Percentiles rank a stretch among this genome's conserved stretches.
Conservation (phyloP, 306 rosid species). For the Vigna unguiculata region DNA sequence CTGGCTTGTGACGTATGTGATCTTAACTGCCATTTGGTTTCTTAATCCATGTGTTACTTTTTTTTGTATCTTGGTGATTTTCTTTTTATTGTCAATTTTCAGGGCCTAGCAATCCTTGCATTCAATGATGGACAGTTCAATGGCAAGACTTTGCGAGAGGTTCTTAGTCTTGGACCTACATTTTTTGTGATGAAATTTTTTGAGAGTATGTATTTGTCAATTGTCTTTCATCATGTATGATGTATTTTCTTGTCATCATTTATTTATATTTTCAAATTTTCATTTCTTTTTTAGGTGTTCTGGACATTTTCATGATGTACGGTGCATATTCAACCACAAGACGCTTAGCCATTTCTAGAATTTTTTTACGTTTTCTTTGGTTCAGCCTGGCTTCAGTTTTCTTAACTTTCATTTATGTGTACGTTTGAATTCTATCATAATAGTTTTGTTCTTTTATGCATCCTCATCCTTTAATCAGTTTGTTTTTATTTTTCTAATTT, state of each 20-base stretch:
- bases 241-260: not conserved
- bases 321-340: constrained; percentile 93
- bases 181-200: constrained; percentile 85
- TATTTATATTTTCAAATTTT: constrained; percentile 29
- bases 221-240: not conserved
- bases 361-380: constrained; percentile 89
- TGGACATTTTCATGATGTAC: constrained; percentile 92
- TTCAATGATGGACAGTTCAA: constrained; percentile 70
- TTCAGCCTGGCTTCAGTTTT: constrained; percentile 77
- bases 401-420: constrained; percentile 83
- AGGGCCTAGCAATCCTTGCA: constrained; percentile 88
- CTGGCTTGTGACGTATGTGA: not conserved
- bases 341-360: constrained; percentile 74
- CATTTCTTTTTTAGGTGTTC: constrained; percentile 67
- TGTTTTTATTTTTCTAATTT: constrained; percentile 2
- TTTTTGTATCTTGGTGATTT: constrained; percentile 14
- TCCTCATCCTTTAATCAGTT: constrained; percentile 19
- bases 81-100: constrained; percentile 39
- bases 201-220: constrained; percentile 70
- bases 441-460: constrained; percentile 12
- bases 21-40: constrained; percentile 26
- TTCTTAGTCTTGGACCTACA: constrained; percentile 96
- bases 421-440: constrained; percentile 43
- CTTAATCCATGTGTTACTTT: not conserved
- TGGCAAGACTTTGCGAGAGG: constrained; percentile 76